Percentiles rank a stretch among this genome's conserved stretches.
Conservation (phyloP, 2,329 filamentous ascomycete genomes). For the Ophiostoma perfectum region DNA sequence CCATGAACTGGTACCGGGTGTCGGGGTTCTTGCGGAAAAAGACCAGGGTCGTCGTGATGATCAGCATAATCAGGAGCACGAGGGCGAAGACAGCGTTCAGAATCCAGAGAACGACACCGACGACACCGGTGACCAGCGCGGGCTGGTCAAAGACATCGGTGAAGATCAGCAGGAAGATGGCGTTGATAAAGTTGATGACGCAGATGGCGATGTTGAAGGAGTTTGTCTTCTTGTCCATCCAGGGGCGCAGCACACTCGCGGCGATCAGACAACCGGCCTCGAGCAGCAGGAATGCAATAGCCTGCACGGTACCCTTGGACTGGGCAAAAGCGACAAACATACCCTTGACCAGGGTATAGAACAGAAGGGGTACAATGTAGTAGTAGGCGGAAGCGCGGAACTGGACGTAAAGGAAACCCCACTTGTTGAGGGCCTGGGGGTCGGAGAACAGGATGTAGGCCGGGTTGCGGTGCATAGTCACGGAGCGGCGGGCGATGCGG, state of each 20-base stretch:
- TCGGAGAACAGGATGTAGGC: conserved; percentile 89
- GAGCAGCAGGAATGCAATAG: conserved; percentile 69
- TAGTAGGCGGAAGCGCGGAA: conserved; percentile 86
- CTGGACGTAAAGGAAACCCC: conserved; percentile 87
- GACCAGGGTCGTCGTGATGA: conserved; percentile 60
- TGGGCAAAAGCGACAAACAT: conserved; percentile 78
- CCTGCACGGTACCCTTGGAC: conserved; percentile 60
- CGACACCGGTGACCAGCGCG: conserved; percentile 69
- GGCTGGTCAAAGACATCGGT: conserved; percentile 76
- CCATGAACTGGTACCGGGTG: conserved; percentile 81
- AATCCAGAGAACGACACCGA: conserved; percentile 79
- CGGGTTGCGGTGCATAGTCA: conserved; percentile 82
- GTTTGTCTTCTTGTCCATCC: conserved; percentile 94
- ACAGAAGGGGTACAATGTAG: conserved; percentile 70
- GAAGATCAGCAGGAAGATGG: conserved; percentile 75
- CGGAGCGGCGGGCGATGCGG: conserved; percentile 71
- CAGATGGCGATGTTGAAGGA: conserved; percentile 82
- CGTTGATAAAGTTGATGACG: conserved; percentile 75
- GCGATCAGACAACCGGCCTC: conserved; percentile 67
- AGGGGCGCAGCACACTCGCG: conserved; percentile 72
- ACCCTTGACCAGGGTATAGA: conserved; percentile 69
- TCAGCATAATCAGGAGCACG: conserved; percentile 69
- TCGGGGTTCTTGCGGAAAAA: conserved; percentile 82
- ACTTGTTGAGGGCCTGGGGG: conserved; percentile 78
- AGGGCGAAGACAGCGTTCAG: conserved; percentile 73